Evolutionary conservation across 495 filamentous ascomycete species (phyloP).

Genomic region (Lepidopterella palustris): DNA sequence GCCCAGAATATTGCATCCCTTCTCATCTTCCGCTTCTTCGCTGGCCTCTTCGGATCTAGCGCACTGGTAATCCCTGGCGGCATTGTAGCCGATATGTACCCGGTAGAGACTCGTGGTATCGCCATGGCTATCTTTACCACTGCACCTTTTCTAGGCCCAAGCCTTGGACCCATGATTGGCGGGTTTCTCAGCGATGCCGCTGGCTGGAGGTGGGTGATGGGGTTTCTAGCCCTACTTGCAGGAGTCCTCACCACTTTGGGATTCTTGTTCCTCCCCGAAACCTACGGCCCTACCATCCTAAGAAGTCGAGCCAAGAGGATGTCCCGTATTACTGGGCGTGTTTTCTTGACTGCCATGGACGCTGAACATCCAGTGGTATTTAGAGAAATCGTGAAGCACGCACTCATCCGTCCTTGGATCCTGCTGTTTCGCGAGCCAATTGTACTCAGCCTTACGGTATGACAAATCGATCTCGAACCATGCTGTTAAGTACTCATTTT

Average conservation of each 20-base stretch:
- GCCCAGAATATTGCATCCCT: constrained; percentile 41
- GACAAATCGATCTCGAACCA: too few relatives aligned
- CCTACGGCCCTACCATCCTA: constrained; percentile 44
- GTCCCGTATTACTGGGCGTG: neutral
- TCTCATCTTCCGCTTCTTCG: constrained; percentile 44
- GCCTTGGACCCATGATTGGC: constrained; percentile 53
- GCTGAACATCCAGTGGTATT: neutral
- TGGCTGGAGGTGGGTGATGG: constrained; percentile 35
- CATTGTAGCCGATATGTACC: constrained; percentile 47
- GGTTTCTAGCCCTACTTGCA: constrained; percentile 40
- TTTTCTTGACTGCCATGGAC: neutral
- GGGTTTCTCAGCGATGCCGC: constrained; percentile 52
- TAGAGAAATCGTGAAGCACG: neutral
- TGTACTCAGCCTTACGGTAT: neutral
- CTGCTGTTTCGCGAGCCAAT: neutral
- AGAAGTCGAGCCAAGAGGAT: constrained; percentile 41
- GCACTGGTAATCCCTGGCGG: constrained; percentile 48
- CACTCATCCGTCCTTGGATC: neutral
- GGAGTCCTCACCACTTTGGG: constrained; percentile 39
- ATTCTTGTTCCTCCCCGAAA: constrained; percentile 50
- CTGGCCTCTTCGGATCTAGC: constrained; percentile 46
- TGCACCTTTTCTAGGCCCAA: constrained; percentile 38
- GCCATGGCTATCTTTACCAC: constrained; percentile 46
- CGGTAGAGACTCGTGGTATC: constrained; percentile 45
- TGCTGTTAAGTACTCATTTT: too few relatives aligned